Evolutionary conservation across 177 flowering plant genomes (phyloP), one percentile per base, ranked within the genome.

Genomic region (Tripterygium wilfordii): DNA sequence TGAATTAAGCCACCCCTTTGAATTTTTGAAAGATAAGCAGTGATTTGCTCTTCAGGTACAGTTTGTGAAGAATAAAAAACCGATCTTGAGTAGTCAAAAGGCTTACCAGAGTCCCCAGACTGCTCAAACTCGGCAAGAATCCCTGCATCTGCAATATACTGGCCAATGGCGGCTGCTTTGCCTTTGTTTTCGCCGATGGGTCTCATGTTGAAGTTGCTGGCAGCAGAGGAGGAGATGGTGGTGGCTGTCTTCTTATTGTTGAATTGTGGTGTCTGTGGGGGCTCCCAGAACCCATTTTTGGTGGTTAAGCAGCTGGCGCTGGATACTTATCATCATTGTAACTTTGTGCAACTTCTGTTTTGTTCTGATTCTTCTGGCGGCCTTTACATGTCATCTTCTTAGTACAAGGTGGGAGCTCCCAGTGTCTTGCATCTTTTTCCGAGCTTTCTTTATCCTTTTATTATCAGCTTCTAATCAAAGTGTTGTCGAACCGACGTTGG

Each of bases 1-100:
- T 83, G 91, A 41, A 76, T 45, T 0, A 62, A 32, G 17, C 80
- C 84, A 54, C 87, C 87, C 55, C 84, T 74, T 51, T 83, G 91
- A 41, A 80, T 80, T 60, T 41, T 72, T 2, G 77, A 58, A 8
- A 83, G 49, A 49, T 80, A 83, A 41, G 77, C 77, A 60, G 59
- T 64, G 8, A 80, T 78, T 31, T 80, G 62, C 20, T 76, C 76
- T 7, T 70, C 80, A 21, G 79, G 67, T 0, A 57, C 75, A 30
- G 57, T 49, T 8, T 46, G 30, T 3, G 76, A 62, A 37, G 68
- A 56, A 33, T 45, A 8, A 42, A 53, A 23, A 35, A 74, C 66
- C 4, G 76, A 75, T 39, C 45, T 69, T 7, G 83, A 67, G 61
- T 78, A 83, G 57, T 80, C 42, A 40, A 83, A 80, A 3, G 69